Percentiles rank a stretch among this genome's conserved stretches.
Conservation (phyloP, 1,284 basidiomycete species). For the Earliella scabrosa region DNA sequence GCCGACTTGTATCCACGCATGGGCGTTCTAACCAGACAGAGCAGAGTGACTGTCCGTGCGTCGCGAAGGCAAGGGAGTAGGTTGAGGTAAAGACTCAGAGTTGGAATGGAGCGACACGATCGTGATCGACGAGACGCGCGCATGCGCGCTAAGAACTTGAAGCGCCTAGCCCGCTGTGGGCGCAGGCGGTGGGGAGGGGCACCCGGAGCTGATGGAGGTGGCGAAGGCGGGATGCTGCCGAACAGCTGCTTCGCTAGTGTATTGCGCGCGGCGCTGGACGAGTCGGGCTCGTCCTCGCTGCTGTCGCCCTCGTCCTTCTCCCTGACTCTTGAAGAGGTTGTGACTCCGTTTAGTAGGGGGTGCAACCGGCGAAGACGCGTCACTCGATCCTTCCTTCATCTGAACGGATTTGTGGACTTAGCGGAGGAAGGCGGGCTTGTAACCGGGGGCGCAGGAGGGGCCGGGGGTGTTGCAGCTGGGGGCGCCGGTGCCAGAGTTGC, state of each 20-base stretch:
- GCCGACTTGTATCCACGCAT: too few relatives aligned
- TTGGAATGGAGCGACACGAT: too few relatives aligned
- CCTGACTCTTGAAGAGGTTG: slow-evolving; percentile 62
- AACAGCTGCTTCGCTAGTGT: slow-evolving; percentile 83
- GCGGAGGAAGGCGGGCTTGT: slow-evolving; percentile 37
- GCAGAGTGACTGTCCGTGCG: too few relatives aligned
- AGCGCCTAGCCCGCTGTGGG: too few relatives aligned
- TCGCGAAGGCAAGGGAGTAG: too few relatives aligned
- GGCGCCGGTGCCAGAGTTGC: slow-evolving; percentile 31
- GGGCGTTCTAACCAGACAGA: too few relatives aligned
- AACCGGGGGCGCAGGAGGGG: slow-evolving; percentile 40
- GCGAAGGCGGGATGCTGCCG: slow-evolving; percentile 60
- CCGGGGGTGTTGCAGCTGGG: slow-evolving; percentile 20
- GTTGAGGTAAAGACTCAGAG: too few relatives aligned
- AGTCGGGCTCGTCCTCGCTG: slow-evolving; percentile 79
- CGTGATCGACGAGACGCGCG: too few relatives aligned
- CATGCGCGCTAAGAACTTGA: too few relatives aligned
- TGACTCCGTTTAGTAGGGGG: slow-evolving; percentile 43
- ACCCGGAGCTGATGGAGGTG: slow-evolving; percentile 51
- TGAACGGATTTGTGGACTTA: slow-evolving; percentile 71
- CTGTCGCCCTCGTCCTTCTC: slow-evolving; percentile 78
- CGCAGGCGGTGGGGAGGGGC: too few relatives aligned
- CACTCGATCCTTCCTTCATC: slow-evolving; percentile 52
- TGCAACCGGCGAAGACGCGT: slow-evolving; percentile 37
- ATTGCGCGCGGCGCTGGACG: slow-evolving; percentile 65